A percentile compares a stretch with the other conserved stretches of the same genome.
Conservation (phyloP, 2,329 filamentous ascomycete genomes). For the Penicillium sp. region DNA sequence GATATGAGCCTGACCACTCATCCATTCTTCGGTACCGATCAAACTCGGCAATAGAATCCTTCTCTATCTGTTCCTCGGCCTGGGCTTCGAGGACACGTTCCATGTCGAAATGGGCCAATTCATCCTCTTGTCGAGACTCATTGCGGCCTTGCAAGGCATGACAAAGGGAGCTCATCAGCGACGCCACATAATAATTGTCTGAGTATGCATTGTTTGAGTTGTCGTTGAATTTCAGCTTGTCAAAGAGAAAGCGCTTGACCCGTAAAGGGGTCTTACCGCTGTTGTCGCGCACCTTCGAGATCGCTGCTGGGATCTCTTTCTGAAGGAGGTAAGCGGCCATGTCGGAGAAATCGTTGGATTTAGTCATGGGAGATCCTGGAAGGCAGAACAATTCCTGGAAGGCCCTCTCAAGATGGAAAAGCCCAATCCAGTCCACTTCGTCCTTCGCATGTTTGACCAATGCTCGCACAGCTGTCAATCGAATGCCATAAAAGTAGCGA, state of each 20-base stretch:
- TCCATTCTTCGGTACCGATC: constrained; percentile 65
- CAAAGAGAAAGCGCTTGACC: constrained; percentile 81
- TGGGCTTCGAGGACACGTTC: constrained; percentile 51
- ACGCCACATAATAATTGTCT: constrained; percentile 85
- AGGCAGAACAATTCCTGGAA: constrained; percentile 90
- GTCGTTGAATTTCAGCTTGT: constrained; percentile 90
- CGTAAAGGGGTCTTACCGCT: constrained; percentile 75
- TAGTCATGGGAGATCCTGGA: constrained; percentile 73
- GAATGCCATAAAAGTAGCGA: constrained; percentile 91
- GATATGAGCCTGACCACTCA: constrained; percentile 66
- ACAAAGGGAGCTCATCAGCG: constrained; percentile 67
- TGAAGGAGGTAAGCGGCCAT: constrained; percentile 83
- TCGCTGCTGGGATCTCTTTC: constrained; percentile 76
- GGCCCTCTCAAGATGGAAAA: constrained; percentile 79
- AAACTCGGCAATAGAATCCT: constrained; percentile 61
- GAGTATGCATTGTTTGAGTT: constrained; percentile 87
- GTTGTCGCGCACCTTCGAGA: constrained; percentile 73
- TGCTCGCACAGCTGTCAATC: constrained; percentile 77
- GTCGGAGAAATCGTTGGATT: constrained; percentile 88
- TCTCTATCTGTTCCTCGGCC: constrained; percentile 57
- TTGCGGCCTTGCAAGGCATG: constrained; percentile 53
- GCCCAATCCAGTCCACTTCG: constrained; percentile 72
- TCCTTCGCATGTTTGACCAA: constrained; percentile 75
- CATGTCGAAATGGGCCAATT: constrained; percentile 48
- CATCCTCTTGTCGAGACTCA: constrained; percentile 38